Conservation (phyloP, 2,329 filamentous ascomycete species). For the Diaporthe citri region DNA sequence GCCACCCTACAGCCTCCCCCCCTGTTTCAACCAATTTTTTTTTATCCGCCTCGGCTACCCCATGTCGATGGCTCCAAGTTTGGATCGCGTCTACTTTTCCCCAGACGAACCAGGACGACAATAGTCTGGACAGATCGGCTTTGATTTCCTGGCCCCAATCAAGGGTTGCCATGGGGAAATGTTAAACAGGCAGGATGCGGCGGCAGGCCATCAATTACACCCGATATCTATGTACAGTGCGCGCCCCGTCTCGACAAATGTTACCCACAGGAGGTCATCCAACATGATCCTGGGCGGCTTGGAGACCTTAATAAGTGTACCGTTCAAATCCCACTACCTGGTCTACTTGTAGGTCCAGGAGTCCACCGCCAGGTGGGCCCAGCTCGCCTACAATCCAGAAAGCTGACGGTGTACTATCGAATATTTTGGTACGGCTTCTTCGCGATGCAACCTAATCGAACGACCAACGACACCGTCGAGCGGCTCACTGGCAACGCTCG, state of each 20-base stretch:
- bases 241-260: neutral
- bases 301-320: constrained; percentile 23
- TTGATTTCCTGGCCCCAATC: neutral
- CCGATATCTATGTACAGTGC: neutral
- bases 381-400: constrained; percentile 19
- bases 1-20: constrained; percentile 21
- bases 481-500: neutral
- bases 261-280: neutral
- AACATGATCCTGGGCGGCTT: neutral
- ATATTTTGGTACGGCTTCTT: constrained; percentile 15
- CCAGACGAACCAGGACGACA: constrained; percentile 15
- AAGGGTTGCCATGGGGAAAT: neutral
- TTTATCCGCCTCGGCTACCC: constrained; percentile 17
- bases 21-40: constrained; percentile 26
- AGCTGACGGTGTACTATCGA: constrained; percentile 6
- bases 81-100: neutral
- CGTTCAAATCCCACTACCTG: constrained; percentile 5
- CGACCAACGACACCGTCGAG: neutral
- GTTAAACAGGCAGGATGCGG: neutral
- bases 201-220: constrained; percentile 14
- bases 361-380: constrained; percentile 10
- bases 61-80: constrained; percentile 7
- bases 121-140: constrained; percentile 4
- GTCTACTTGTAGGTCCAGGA: neutral
- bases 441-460: neutral